Percentiles rank a stretch among this genome's conserved stretches.
These are phyloP conservation scores for Cercis canadensis DNA, from an alignment of 306 rosid species.

Conservation along the genomic window DNA sequence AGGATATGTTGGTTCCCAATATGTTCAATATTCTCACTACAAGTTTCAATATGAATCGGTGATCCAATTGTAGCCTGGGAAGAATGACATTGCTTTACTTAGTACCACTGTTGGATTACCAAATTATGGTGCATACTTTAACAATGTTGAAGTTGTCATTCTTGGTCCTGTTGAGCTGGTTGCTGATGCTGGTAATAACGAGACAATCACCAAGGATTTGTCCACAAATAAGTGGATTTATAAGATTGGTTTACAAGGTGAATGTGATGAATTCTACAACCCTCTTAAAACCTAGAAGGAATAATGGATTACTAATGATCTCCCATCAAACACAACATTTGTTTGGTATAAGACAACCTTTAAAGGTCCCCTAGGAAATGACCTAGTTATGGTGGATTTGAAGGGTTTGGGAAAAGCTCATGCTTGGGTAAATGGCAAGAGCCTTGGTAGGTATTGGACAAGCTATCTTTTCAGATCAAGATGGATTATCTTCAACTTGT, in stretches of 20 bases:
- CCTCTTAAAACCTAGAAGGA: background rate
- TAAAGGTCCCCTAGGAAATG: constrained; percentile 17
- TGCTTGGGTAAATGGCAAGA: constrained; percentile 40
- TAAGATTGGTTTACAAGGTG: constrained; percentile 43
- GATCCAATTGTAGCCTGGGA: constrained; percentile 36
- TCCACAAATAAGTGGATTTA: constrained; percentile 32
- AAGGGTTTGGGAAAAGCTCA: constrained; percentile 35
- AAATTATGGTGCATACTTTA: too few species aligned
- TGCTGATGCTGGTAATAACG: too few species aligned
- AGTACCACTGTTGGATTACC: constrained; percentile 51
- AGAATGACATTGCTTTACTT: constrained; percentile 36
- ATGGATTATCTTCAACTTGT: constrained; percentile 9
- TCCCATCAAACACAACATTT: constrained; percentile 34
- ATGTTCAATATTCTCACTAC: constrained; percentile 28
- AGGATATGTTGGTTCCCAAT: constrained; percentile 36
- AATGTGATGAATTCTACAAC: constrained; percentile 2
- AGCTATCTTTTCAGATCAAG: background rate
- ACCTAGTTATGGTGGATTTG: constrained; percentile 39
- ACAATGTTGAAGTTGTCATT: too few species aligned
- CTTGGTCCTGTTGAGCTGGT: too few species aligned
- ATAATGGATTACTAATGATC: constrained; percentile 12
- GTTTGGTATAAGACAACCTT: constrained; percentile 47
- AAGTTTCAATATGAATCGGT: constrained; percentile 24
- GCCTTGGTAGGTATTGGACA: constrained; percentile 34
- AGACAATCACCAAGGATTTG: constrained; percentile 4